Evolutionary conservation across 2,329 filamentous ascomycete species (phyloP).

Genomic region (Aspergillus sp.): DNA sequence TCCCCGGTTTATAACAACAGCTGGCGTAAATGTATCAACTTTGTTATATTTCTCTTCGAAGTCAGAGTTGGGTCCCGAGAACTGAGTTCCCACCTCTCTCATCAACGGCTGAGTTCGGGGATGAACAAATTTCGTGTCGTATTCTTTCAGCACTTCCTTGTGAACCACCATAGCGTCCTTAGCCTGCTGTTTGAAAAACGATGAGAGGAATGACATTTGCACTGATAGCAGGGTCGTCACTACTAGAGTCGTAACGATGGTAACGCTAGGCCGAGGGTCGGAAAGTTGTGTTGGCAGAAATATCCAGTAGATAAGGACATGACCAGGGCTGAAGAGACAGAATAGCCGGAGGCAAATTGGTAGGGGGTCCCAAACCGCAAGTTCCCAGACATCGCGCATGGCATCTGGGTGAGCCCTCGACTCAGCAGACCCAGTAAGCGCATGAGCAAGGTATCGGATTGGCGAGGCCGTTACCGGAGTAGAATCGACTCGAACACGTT

Average conservation of each 20-base stretch:
- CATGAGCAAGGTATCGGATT: conserved; percentile 68
- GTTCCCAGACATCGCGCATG: conserved; percentile 87
- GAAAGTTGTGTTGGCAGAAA: conserved; percentile 75
- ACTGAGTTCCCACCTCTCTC: conserved; percentile 76
- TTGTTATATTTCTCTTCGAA: conserved; percentile 50
- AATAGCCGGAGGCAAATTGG: conserved; percentile 80
- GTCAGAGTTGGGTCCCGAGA: conserved; percentile 50
- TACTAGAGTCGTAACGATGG: conserved; percentile 77
- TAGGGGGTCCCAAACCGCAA: conserved; percentile 89
- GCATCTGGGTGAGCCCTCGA: conserved; percentile 75
- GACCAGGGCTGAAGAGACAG: conserved; percentile 88
- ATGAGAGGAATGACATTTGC: conserved; percentile 73
- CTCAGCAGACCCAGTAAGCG: conserved; percentile 72
- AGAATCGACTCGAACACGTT: conserved; percentile 83
- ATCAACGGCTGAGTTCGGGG: conserved; percentile 81
- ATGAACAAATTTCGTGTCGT: conserved; percentile 93
- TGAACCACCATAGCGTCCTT: conserved; percentile 84
- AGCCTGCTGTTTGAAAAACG: conserved; percentile 75
- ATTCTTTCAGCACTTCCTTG: conserved; percentile 90
- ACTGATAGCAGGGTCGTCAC: conserved; percentile 72
- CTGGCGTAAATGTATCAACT: conserved; percentile 63
- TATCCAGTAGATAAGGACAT: conserved; percentile 86
- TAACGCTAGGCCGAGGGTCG: conserved; percentile 80
- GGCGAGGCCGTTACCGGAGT: conserved; percentile 77
- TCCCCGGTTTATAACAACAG: conserved; percentile 66